Evolutionary conservation across 768 basidiomycete species (phyloP).

Genomic region (Boletellus emodensis): DNA sequence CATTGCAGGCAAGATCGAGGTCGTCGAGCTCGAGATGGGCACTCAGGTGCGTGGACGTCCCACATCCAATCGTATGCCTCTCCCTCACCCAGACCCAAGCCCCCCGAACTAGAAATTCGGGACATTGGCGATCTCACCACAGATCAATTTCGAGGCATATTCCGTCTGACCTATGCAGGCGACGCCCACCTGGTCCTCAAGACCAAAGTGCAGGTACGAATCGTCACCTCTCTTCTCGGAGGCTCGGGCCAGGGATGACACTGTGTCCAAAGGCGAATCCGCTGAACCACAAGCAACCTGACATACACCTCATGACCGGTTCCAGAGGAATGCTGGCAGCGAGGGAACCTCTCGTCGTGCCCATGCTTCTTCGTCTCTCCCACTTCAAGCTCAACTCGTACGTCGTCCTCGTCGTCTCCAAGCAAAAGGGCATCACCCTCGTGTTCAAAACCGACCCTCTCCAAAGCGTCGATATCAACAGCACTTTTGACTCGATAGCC

Average conservation of each 20-base stretch:
- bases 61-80: not conserved
- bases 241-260: conserved; percentile 7
- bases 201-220: conserved; percentile 85
- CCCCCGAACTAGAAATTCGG: conserved; percentile 93
- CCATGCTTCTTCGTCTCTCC: conserved; percentile 97
- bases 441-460: conserved; percentile 99
- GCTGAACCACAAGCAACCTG: conserved; percentile 85
- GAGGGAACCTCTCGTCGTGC: conserved; percentile 91
- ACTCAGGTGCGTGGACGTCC: conserved; percentile 62
- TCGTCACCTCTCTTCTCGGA: not conserved
- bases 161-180: conserved; percentile 89
- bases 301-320: conserved; percentile 81
- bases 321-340: conserved; percentile 90
- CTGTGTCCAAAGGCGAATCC: conserved; percentile 74
- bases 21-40: conserved; percentile 99
- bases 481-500: conserved; percentile 96
- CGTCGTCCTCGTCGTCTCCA: conserved; percentile 95
- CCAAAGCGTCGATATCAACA: conserved; percentile 95
- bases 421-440: conserved; percentile 96
- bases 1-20: conserved; percentile 96
- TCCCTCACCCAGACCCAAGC: conserved; percentile 44
- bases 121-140: conserved; percentile 96
- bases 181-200: conserved; percentile 85
- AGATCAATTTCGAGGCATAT: conserved; percentile 96
- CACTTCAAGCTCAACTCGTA: conserved; percentile 92